phyloP scores from a whole-genome alignment of 148 eudicot species.

The Vaccinium corymbosum region DNA sequence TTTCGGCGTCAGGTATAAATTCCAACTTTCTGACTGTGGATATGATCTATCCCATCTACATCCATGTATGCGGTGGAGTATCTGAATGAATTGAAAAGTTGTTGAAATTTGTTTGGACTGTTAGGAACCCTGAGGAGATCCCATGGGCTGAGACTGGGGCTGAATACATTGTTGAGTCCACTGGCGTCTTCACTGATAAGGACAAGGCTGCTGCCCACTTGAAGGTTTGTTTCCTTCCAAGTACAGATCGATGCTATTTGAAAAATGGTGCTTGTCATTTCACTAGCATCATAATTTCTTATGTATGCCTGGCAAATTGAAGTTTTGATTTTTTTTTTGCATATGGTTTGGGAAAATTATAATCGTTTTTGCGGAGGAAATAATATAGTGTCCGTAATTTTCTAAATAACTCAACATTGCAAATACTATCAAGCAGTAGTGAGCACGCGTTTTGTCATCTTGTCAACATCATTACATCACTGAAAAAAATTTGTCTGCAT shows the following conservation, averaged over 20 bases:
- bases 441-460: background rate
- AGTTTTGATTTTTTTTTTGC: background rate
- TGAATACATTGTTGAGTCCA: constrained; percentile 63
- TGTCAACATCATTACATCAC: background rate
- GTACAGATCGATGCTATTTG: background rate
- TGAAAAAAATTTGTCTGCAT: background rate
- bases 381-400: background rate
- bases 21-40: background rate
- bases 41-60: background rate
- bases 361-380: background rate
- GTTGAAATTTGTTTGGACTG: background rate
- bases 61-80: background rate
- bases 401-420: background rate
- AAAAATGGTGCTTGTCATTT: background rate
- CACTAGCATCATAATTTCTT: background rate
- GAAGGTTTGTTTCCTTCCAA: constrained; percentile 31
- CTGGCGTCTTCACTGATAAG: constrained; percentile 72
- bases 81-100: background rate
- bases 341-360: background rate
- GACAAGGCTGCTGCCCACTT: constrained; percentile 74
- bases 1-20: constrained; percentile 54
- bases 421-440: background rate
- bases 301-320: no score
- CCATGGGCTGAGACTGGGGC: constrained; percentile 65
- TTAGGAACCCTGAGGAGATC: constrained; percentile 77